Evolutionary conservation across 352 stramenopile species (phyloP).

Genomic region (Phytophthora palmivora): DNA sequence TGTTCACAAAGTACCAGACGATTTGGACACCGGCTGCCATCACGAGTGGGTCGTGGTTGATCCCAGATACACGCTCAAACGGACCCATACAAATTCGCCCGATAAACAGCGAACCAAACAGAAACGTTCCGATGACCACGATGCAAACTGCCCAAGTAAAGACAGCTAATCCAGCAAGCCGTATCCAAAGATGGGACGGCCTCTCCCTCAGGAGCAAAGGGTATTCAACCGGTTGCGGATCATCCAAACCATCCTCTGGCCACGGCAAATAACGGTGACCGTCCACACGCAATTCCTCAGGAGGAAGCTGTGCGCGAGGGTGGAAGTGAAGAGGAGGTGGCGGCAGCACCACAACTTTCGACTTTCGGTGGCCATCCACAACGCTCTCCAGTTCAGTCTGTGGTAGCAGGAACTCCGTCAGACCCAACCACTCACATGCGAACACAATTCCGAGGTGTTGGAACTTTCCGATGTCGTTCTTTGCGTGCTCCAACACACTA

Average conservation of each 20-base stretch:
- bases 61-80: conserved; percentile 73
- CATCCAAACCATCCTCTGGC: conserved; percentile 84
- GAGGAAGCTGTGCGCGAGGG: conserved; percentile 67
- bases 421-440: conserved; percentile 64
- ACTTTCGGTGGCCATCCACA: conserved; percentile 40
- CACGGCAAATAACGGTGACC: conserved; percentile 83
- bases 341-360: conserved; percentile 53
- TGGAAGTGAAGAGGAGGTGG: conserved; percentile 87
- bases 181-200: conserved; percentile 61
- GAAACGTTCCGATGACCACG: conserved; percentile 55
- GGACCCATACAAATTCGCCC: conserved; percentile 72
- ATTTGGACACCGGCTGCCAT: conserved; percentile 80
- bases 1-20: conserved; percentile 77
- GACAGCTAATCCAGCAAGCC: conserved; percentile 58
- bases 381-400: conserved; percentile 51
- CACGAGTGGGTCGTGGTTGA: conserved; percentile 78
- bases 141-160: conserved; percentile 74
- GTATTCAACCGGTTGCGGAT: conserved; percentile 74
- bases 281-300: conserved; percentile 73
- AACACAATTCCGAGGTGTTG: conserved; percentile 73
- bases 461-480: conserved; percentile 85
- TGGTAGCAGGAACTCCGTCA: conserved; percentile 77
- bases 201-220: conserved; percentile 61
- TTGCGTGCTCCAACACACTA: conserved; percentile 92
- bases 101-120: conserved; percentile 78